Evolutionary conservation across 192 early-diverging fungal genomes (phyloP), one percentile per base, ranked within the genome.

Genomic region (Coemansia sp.): DNA sequence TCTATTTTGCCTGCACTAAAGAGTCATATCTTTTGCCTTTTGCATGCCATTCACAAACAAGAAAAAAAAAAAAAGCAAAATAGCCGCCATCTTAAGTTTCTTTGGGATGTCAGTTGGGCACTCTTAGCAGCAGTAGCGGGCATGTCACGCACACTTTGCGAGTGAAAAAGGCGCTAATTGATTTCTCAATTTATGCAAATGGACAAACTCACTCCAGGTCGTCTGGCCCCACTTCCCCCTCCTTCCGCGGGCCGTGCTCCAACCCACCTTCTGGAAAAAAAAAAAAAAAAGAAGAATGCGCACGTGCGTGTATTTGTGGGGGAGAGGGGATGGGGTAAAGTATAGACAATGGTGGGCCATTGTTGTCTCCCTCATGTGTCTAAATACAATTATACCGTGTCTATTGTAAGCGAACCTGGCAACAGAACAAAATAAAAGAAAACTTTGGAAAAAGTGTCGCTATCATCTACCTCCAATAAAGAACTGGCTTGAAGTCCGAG

Each of bases 191-290:
- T 64, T 64, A 45, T 51, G 36, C 62, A 1, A 37, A 20, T 42
- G 40, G 39, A 61, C 27, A 61, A 35, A 24, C 43, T n/a, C n/a
- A n/a, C n/a, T n/a, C n/a, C n/a, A 47, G 25, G 62, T 64, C 62
- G 47, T 39, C 41, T 43, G 41, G n/a, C n/a, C n/a, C n/a, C n/a
- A n/a, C n/a, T n/a, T n/a, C 22, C 39, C 51, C 29, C 59, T 3
- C 8, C 1, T 19, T 32, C 46, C 31, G 37, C 27, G 40, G 40
- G n/a, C n/a, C n/a, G n/a, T n/a, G n/a, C n/a, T n/a, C n/a, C n/a
- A n/a, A n/a, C n/a, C n/a, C n/a, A n/a, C 29, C 17, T 29, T 41
- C 14, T 17, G 14, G 17, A 41, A 17, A 41, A 14, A 11, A 41
- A 41, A 41, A 14, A 4, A 41, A 17, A 41, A 11, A n/a, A n/a